Evolutionary conservation across 2,329 filamentous ascomycete species (phyloP), one percentile per base, ranked within the genome.

Genomic region (Capronia epimyces): DNA sequence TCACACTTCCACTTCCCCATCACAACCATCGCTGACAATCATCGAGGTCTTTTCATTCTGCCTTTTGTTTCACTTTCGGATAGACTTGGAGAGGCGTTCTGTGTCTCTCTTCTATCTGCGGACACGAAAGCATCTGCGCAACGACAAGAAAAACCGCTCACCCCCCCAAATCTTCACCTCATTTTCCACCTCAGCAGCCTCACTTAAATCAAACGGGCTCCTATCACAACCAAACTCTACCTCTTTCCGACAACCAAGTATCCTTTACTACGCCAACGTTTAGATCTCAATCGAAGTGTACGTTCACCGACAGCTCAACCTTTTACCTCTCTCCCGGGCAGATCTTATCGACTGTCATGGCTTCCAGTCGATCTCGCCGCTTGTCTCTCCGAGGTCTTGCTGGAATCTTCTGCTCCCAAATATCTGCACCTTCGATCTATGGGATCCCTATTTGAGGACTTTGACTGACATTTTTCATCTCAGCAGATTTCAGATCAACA

Each of bases 41-140:
- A 46, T 44, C 36, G 50, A 47, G 39, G 49, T 58, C 47, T 55
- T 60, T 49, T 57, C 46, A 50, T 59, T 57, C 47, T 56, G 58
- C 53, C 58, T 56, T 62, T 60, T 52, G 48, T 58, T 60, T 59
- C 51, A 55, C 52, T 49, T 59, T 60, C 55, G 57, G 60, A 60
- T 62, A 62, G 60, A 60, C 51, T 60, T 59, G 56, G 58, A 60
- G 60, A 62, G 60, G 60, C 60, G 58, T 62, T 60, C 37, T 57
- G 40, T 53, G 53, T 57, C 56, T 60, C 57, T 58, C 51, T 52
- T 55, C 56, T 62, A 60, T 62, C 58, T 60, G 49, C 57, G 49
- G 49, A 53, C 48, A 53, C 53, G 55, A 56, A 60, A 59, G 59
- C 50, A 51, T 32, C 13, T 34, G 31, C 43, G 29, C 42, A 46